These are phyloP conservation scores for Nicotiana undulata DNA, from an alignment of 257 asterid genomes.

Conservation along the genomic window DNA sequence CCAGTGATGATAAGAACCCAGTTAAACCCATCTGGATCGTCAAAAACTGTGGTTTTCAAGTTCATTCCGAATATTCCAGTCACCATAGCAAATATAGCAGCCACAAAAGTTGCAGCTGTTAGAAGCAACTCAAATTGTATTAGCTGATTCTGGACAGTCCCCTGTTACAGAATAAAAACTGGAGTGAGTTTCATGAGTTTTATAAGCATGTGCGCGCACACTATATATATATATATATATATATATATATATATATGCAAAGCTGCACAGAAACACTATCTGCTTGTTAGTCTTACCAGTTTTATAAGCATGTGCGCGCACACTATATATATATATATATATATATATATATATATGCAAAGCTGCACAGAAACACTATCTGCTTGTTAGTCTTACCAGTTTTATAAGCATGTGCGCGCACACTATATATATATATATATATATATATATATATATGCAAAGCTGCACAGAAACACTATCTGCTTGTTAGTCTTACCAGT, in stretches of 20 bases:
- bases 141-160: constrained; percentile 91
- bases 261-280: not conserved
- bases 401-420: too few relatives aligned
- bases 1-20: constrained; percentile 72
- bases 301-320: too few relatives aligned
- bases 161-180: constrained; percentile 42
- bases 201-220: not conserved
- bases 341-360: too few relatives aligned
- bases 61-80: constrained; percentile 96
- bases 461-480: too few relatives aligned
- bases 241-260: not conserved
- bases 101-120: constrained; percentile 94
- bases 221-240: too few relatives aligned
- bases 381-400: too few relatives aligned
- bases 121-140: constrained; percentile 88
- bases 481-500: too few relatives aligned
- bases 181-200: constrained; percentile 1
- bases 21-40: constrained; percentile 50
- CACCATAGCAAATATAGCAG: constrained; percentile 77
- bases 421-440: too few relatives aligned
- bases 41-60: constrained; percentile 53
- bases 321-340: too few relatives aligned
- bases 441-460: too few relatives aligned
- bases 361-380: too few relatives aligned
- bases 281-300: constrained; percentile 40